Evolutionary conservation across 176 grass and related monocot genomes (phyloP).

Genomic region (Aegilops tauschii): DNA sequence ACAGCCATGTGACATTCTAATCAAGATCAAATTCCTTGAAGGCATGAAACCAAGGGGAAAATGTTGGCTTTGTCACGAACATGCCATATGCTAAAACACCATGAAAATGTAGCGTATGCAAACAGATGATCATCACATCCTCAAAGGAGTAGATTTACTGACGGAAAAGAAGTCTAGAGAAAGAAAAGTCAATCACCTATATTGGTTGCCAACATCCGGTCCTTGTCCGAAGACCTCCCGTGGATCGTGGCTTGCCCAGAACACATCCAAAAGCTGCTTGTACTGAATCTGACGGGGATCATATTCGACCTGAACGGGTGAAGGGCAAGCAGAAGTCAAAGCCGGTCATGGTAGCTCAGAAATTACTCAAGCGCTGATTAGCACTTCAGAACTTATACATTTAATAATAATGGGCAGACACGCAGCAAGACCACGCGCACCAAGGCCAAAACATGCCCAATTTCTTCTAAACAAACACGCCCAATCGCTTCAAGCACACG

Average conservation of each 20-base stretch:
- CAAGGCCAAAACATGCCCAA: neutral
- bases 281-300: conserved; percentile 75
- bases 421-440: neutral
- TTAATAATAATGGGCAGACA: neutral
- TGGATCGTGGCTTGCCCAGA: conserved; percentile 89
- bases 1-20: neutral
- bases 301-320: conserved; percentile 68
- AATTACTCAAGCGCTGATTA: neutral
- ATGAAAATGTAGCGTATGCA: neutral
- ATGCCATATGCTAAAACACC: neutral
- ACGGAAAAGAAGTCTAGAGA: neutral
- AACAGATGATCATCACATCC: neutral
- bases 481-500: neutral
- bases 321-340: neutral
- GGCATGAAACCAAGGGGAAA: neutral
- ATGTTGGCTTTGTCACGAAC: neutral
- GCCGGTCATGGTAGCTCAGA: neutral
- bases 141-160: neutral
- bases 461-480: conserved; percentile 6
- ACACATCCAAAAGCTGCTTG: conserved; percentile 79
- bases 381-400: neutral
- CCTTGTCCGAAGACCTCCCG: conserved; percentile 95
- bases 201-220: conserved; percentile 95
- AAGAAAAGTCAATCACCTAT: conserved; percentile 50
- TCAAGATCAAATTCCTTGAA: neutral